phyloP scores from a whole-genome alignment of 2,329 filamentous ascomycete species.

The Xylariaceae sp. region DNA sequence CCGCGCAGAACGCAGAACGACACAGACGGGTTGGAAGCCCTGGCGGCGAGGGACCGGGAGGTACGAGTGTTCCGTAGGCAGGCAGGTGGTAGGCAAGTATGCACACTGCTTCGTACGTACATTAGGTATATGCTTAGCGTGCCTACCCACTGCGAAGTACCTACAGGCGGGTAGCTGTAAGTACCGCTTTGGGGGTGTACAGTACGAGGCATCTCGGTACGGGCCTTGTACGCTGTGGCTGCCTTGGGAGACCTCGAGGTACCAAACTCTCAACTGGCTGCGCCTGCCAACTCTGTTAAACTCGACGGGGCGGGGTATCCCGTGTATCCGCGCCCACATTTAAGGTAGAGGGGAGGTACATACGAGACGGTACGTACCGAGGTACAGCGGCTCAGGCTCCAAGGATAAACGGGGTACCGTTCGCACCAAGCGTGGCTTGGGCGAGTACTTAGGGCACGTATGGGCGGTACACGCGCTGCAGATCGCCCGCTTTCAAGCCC shows the following conservation, averaged over 20 bases:
- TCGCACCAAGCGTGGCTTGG: neutral
- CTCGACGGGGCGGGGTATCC: too few species aligned
- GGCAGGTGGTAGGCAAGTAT: neutral
- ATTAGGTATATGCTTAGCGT: neutral
- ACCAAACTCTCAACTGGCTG: neutral
- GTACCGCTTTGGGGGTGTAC: neutral
- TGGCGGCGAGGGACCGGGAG: too few species aligned
- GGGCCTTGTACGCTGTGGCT: neutral
- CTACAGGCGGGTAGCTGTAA: neutral
- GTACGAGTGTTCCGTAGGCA: neutral
- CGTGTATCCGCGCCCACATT: too few species aligned
- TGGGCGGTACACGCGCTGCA: conserved; percentile 4
- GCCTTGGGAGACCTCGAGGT: neutral
- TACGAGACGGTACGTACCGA: neutral
- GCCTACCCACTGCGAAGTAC: neutral
- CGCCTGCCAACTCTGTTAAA: too few species aligned
- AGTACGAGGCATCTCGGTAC: neutral
- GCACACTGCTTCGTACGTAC: neutral
- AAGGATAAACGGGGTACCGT: conserved; percentile 9
- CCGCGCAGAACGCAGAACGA: too few species aligned
- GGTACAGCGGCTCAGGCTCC: conserved; percentile 11
- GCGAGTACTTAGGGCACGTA: conserved; percentile 11
- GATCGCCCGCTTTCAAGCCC: conserved; percentile 9
- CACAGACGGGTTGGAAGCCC: too few species aligned
- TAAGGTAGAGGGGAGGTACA: neutral